A percentile compares a stretch with the other conserved stretches of the same genome.
phyloP scores from a whole-genome alignment of 1,284 basidiomycete species.

The Melampsora americana region DNA sequence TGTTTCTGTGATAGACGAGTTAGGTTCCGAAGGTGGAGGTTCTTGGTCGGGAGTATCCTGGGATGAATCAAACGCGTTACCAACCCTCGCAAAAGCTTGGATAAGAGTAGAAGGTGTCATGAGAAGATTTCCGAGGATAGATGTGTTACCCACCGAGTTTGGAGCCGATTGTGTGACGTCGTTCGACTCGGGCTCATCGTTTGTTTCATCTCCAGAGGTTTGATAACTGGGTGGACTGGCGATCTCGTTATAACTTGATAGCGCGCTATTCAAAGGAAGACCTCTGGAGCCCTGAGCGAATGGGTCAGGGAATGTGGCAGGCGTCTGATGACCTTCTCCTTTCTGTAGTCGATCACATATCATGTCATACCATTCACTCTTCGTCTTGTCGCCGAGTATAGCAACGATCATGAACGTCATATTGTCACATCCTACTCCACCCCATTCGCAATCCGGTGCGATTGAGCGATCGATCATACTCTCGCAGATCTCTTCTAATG shows the following conservation, averaged over 20 bases:
- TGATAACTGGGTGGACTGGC: slow-evolving; percentile 18
- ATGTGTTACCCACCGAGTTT: slow-evolving; percentile 4
- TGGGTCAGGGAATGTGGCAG: slow-evolving; percentile 65
- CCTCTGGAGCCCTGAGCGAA: slow-evolving; percentile 51
- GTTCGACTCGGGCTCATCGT: background rate
- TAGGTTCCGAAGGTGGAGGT: background rate
- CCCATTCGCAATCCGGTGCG: slow-evolving; percentile 86
- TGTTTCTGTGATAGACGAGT: background rate
- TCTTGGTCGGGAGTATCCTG: background rate
- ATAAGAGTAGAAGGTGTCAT: slow-evolving; percentile 8
- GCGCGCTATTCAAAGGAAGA: background rate
- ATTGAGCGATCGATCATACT: slow-evolving; percentile 89
- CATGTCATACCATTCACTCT: slow-evolving; percentile 92
- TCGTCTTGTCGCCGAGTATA: slow-evolving; percentile 76
- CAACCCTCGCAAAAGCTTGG: slow-evolving; percentile 3
- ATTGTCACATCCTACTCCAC: slow-evolving; percentile 97
- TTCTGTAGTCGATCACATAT: slow-evolving; percentile 76
- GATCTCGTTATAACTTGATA: background rate
- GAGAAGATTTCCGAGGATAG: background rate
- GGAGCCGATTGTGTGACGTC: background rate
- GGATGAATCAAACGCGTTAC: slow-evolving; percentile 9
- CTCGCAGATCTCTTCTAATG: slow-evolving; percentile 78
- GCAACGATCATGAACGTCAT: slow-evolving; percentile 96
- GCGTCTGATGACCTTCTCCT: slow-evolving; percentile 70
- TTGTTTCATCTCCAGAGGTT: slow-evolving; percentile 1